These are phyloP conservation scores for Cylindrodendrum hubeiense DNA, from an alignment of 2,329 filamentous ascomycete genomes.

Conservation along the genomic window DNA sequence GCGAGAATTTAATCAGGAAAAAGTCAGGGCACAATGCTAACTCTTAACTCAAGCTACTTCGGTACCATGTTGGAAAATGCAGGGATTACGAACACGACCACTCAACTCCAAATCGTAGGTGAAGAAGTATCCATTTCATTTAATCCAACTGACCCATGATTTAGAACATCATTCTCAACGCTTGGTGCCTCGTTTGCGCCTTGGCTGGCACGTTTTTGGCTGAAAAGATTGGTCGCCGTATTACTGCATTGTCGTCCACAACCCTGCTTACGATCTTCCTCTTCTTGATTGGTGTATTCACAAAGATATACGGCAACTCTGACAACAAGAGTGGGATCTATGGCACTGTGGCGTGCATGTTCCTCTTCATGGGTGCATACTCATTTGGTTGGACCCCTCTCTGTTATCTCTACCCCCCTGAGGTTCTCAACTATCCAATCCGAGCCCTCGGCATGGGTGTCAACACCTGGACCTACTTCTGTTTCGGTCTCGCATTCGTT, in stretches of 20 bases:
- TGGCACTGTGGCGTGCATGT: constrained; percentile 58
- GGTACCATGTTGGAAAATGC: constrained; percentile 58
- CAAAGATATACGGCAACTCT: constrained; percentile 36
- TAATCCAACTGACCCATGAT: background rate
- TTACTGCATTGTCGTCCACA: no score
- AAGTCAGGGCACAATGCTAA: constrained; percentile 47
- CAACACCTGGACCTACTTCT: constrained; percentile 31
- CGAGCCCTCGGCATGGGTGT: constrained; percentile 51
- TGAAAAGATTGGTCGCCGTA: constrained; percentile 48
- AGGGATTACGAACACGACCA: constrained; percentile 56
- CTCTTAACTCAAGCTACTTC: constrained; percentile 51
- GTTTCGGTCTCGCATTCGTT: constrained; percentile 25
- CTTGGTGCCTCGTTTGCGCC: constrained; percentile 58
- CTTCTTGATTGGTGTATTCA: constrained; percentile 21
- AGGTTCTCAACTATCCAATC: constrained; percentile 62
- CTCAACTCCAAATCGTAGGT: constrained; percentile 57
- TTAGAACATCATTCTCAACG: constrained; percentile 62
- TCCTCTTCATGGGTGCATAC: constrained; percentile 63
- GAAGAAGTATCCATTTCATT: background rate
- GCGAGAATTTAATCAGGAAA: background rate
- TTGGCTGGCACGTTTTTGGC: constrained; percentile 57
- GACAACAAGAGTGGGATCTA: constrained; percentile 49
- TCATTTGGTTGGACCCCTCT: constrained; percentile 49
- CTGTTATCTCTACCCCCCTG: constrained; percentile 58
- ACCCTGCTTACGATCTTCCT: constrained; percentile 3